Evolutionary conservation across 106 monocot species (phyloP).

Genomic region (Apostasia shenzhenica): DNA sequence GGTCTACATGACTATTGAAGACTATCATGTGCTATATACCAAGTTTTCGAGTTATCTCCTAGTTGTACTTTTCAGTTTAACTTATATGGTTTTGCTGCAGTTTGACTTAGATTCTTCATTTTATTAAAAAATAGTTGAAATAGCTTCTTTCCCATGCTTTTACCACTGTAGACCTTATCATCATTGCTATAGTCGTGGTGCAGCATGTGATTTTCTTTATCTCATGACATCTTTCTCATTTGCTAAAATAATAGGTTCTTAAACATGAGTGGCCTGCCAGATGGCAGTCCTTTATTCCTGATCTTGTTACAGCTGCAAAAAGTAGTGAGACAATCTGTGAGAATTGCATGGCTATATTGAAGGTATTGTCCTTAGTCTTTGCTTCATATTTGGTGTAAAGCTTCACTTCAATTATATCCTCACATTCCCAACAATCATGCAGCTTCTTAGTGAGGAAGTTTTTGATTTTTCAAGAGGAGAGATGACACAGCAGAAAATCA

Average conservation of each 20-base stretch:
- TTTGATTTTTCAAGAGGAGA: slow-evolving; percentile 99
- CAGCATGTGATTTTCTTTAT: neutral
- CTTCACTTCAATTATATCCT: neutral
- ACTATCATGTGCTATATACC: neutral
- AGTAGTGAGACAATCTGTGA: slow-evolving; percentile 96
- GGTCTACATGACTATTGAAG: no score
- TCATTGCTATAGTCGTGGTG: neutral
- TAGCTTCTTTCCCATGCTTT: neutral
- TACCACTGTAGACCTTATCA: no score
- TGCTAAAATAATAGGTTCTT: slow-evolving; percentile 48
- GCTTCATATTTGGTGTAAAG: neutral
- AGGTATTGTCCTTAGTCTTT: slow-evolving; percentile 30
- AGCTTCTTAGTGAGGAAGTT: slow-evolving; percentile 99
- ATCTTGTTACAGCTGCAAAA: slow-evolving; percentile 94
- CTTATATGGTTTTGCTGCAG: no score
- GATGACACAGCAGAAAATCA: slow-evolving; percentile 98
- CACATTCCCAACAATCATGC: slow-evolving; percentile 11
- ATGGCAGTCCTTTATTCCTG: slow-evolving; percentile 93
- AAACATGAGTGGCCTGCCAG: slow-evolving; percentile 99
- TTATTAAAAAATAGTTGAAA: neutral
- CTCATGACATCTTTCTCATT: neutral
- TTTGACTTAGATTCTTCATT: neutral
- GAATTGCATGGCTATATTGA: slow-evolving; percentile 98
- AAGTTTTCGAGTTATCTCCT: neutral
- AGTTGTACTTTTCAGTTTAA: neutral